A percentile compares a stretch with the other conserved stretches of the same genome.
Evolutionary conservation across 2,329 filamentous ascomycete genomes (phyloP).

Genomic region (Periconia sp.): DNA sequence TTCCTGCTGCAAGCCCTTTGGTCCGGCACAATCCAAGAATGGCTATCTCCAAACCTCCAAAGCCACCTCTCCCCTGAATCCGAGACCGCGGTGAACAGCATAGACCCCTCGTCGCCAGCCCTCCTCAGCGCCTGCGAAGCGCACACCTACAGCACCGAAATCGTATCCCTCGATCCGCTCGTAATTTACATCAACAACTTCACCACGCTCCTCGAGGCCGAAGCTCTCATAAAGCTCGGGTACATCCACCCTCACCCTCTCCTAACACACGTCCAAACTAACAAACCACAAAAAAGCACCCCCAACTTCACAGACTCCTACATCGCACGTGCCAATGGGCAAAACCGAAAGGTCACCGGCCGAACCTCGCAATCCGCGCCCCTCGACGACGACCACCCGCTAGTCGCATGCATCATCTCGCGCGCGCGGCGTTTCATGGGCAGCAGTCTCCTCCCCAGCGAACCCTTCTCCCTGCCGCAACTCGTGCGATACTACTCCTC

Average conservation of each 20-base stretch:
- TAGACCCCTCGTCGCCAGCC: background rate
- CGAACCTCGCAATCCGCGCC: slow-evolving; percentile 28
- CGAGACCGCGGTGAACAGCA: background rate
- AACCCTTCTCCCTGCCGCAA: slow-evolving; percentile 26
- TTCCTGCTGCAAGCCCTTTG: slow-evolving; percentile 4
- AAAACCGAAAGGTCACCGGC: slow-evolving; percentile 17
- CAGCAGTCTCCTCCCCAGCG: slow-evolving; percentile 19
- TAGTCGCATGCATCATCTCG: slow-evolving; percentile 24
- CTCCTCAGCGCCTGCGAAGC: slow-evolving; percentile 14
- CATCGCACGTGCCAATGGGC: slow-evolving; percentile 19
- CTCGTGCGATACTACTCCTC: slow-evolving; percentile 24
- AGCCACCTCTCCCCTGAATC: background rate
- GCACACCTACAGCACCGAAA: slow-evolving; percentile 29
- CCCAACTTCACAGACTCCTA: slow-evolving; percentile 23
- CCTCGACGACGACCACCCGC: slow-evolving; percentile 16
- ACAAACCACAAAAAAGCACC: slow-evolving; percentile 8
- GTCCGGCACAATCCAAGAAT: background rate
- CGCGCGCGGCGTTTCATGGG: slow-evolving; percentile 29
- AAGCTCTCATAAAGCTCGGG: slow-evolving; percentile 22
- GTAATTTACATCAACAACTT: slow-evolving; percentile 35
- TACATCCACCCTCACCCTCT: slow-evolving; percentile 2
- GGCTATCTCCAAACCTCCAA: background rate
- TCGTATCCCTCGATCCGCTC: slow-evolving; percentile 27
- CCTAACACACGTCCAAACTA: background rate
- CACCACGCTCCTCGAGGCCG: slow-evolving; percentile 20